Conservation (phyloP, 164 flowering plant species). For the Berberis vulgaris region DNA sequence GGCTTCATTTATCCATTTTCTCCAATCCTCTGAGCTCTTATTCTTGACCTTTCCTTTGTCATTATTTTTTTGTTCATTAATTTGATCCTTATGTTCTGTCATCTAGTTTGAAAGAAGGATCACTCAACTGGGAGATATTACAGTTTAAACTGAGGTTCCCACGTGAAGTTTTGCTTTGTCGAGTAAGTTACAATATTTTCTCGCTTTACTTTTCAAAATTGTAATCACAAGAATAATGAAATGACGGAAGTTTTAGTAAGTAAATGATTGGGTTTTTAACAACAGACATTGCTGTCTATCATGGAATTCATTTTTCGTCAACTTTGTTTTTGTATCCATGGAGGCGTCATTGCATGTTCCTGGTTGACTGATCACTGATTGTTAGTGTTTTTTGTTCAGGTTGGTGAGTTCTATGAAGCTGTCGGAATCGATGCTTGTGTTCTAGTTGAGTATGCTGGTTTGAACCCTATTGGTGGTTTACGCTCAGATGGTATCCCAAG, state of each 20-base stretch:
- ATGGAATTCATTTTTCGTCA: no score
- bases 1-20: no score
- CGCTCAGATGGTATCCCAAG: conserved; percentile 82
- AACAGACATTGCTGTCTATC: no score
- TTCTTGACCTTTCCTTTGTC: no score
- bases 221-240: no score
- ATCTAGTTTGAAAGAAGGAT: conserved; percentile 84
- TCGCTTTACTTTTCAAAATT: background rate
- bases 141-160: conserved; percentile 91
- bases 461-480: conserved; percentile 94
- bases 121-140: conserved; percentile 88
- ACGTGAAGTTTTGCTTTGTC: conserved; percentile 91
- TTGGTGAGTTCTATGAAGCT: conserved; percentile 98
- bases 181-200: conserved; percentile 40
- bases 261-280: no score
- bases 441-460: conserved; percentile 96
- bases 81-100: background rate
- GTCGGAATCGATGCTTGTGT: conserved; percentile 94
- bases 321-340: background rate
- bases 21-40: no score
- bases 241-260: no score
- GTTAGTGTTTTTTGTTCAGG: conserved; percentile 34
- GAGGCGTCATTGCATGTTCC: background rate
- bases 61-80: no score
- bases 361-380: background rate